phyloP scores from a whole-genome alignment of 805 yeast genomes.

The Saturnispora quitensis region DNA sequence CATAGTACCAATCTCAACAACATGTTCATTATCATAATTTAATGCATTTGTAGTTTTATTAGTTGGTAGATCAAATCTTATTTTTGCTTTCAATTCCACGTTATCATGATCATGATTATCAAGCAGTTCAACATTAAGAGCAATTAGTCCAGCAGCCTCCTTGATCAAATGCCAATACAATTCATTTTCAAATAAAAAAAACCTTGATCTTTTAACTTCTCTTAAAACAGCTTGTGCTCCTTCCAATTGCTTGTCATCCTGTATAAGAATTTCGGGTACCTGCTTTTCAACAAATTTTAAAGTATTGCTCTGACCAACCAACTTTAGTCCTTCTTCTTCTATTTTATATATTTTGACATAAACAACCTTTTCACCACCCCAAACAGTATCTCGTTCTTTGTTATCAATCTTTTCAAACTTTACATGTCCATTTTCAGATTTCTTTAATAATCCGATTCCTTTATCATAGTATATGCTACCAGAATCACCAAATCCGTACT shows the following conservation, averaged over 20 bases:
- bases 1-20: background rate
- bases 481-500: conserved; percentile 85
- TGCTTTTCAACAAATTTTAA: conserved; percentile 2
- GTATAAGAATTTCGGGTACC: background rate
- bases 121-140: conserved; percentile 60
- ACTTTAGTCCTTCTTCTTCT: background rate
- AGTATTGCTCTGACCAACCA: conserved; percentile 11
- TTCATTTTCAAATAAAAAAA: conserved; percentile 80
- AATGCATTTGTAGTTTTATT: background rate
- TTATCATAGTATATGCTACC: conserved; percentile 70
- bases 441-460: conserved; percentile 67
- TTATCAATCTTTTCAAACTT: conserved; percentile 28
- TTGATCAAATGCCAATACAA: conserved; percentile 65
- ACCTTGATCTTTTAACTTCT: conserved; percentile 60
- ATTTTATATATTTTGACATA: conserved; percentile 41
- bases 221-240: conserved; percentile 30
- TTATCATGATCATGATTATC: conserved; percentile 26
- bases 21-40: background rate
- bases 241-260: background rate
- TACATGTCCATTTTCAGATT: conserved; percentile 36
- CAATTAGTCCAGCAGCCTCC: conserved; percentile 63
- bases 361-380: conserved; percentile 36
- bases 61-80: conserved; percentile 27
- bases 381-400: conserved; percentile 28
- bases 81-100: conserved; percentile 18